Conservation (phyloP, 352 stramenopile species). For the Phytopythium cucurbitacearum region DNA sequence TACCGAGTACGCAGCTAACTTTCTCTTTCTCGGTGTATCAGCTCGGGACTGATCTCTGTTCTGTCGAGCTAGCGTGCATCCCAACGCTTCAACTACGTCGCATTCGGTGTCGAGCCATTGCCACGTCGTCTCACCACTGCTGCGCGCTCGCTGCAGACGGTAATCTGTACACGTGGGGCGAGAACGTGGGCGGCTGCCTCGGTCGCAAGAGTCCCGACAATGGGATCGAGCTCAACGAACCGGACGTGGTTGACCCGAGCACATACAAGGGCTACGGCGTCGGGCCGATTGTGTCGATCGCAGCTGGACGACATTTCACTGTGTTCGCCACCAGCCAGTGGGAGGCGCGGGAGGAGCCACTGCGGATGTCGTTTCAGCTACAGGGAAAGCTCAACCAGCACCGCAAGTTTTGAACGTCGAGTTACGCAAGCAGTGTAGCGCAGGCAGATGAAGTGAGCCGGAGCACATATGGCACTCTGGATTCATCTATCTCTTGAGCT, state of each 20-base stretch:
- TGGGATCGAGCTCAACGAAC: conserved; percentile 32
- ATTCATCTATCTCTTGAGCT: too few relatives aligned
- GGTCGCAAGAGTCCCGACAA: conserved; percentile 19
- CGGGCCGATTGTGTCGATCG: conserved; percentile 45
- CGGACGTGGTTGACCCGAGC: conserved; percentile 35
- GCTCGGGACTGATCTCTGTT: not conserved
- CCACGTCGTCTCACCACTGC: conserved; percentile 53
- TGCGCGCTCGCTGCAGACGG: conserved; percentile 49
- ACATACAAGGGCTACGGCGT: conserved; percentile 33
- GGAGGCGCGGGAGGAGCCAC: conserved; percentile 30
- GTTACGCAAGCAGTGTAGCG: too few relatives aligned
- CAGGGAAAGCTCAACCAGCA: conserved; percentile 51
- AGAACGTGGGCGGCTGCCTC: conserved; percentile 51
- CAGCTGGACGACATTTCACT: conserved; percentile 53
- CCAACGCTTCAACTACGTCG: conserved; percentile 45
- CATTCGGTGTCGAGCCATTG: conserved; percentile 41
- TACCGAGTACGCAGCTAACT: conserved; percentile 43
- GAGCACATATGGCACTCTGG: too few relatives aligned
- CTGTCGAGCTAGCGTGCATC: conserved; percentile 33
- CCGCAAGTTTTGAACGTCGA: conserved; percentile 4
- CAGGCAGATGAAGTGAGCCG: too few relatives aligned
- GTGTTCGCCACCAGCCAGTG: conserved; percentile 49
- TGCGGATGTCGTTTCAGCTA: conserved; percentile 24
- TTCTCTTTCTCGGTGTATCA: not conserved
- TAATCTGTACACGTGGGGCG: conserved; percentile 70